Conservation (phyloP, 2,329 filamentous ascomycete genomes). For the Epichloe glyceriae region DNA sequence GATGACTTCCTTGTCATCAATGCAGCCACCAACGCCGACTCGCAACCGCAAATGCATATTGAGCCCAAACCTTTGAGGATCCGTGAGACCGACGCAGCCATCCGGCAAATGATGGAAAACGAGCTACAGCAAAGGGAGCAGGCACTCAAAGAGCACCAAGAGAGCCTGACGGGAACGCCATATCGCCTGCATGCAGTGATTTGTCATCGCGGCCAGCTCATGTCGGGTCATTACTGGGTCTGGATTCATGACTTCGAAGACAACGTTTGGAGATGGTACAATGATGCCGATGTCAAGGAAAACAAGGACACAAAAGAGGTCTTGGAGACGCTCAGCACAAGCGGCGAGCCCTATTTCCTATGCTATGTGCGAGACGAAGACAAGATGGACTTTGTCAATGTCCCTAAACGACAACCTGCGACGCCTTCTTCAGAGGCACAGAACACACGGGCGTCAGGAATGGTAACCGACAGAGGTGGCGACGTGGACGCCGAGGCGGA, state of each 20-base stretch:
- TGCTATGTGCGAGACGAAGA: slow-evolving; percentile 65
- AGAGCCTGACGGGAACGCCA: slow-evolving; percentile 47
- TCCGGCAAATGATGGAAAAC: slow-evolving; percentile 32
- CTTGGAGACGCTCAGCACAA: slow-evolving; percentile 51
- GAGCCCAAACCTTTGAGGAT: slow-evolving; percentile 10
- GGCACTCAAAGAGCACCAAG: slow-evolving; percentile 18
- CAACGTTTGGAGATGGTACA: slow-evolving; percentile 83
- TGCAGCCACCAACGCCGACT: slow-evolving; percentile 3
- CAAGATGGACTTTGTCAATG: slow-evolving; percentile 39
- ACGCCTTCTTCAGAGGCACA: slow-evolving; percentile 5
- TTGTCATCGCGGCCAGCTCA: slow-evolving; percentile 65
- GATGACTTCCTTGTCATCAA: slow-evolving; percentile 22
- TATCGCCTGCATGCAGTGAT: slow-evolving; percentile 89
- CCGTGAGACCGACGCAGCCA: slow-evolving; percentile 14
- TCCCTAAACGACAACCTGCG: slow-evolving; percentile 26
- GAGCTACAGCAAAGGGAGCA: slow-evolving; percentile 23
- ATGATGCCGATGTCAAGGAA: slow-evolving; percentile 70
- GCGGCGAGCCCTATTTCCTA: slow-evolving; percentile 69
- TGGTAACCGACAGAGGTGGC: slow-evolving; percentile 13
- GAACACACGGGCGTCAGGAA: slow-evolving; percentile 1
- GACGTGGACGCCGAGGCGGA: slow-evolving; percentile 10
- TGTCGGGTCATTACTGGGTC: slow-evolving; percentile 88
- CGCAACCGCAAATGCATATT: not conserved
- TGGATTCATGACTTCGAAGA: slow-evolving; percentile 85
- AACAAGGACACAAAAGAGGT: slow-evolving; percentile 53